Conservation (phyloP, 2,329 filamentous ascomycete genomes). For the Botrytis byssoidea region DNA sequence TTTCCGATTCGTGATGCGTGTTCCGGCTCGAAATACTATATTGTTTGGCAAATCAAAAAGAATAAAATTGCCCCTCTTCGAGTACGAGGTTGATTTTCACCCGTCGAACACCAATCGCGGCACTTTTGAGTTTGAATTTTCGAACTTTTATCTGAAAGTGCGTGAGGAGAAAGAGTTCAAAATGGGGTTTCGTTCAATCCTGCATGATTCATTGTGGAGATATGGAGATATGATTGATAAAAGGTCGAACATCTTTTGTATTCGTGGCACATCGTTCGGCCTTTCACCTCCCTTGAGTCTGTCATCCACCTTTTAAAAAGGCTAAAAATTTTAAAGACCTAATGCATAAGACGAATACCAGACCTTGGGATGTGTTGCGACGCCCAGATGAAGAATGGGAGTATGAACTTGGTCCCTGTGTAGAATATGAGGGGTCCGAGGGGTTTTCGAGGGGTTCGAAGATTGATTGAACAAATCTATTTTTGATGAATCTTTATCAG, state of each 20-base stretch:
- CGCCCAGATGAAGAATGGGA: background rate
- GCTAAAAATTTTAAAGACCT: background rate
- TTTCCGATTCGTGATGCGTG: slow-evolving; percentile 30
- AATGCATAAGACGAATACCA: background rate
- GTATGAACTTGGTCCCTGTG: background rate
- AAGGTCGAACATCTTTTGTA: slow-evolving; percentile 8
- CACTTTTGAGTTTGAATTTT: background rate
- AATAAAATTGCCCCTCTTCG: slow-evolving; percentile 16
- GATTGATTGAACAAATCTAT: background rate
- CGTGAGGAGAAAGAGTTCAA: background rate
- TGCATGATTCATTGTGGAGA: slow-evolving; percentile 16
- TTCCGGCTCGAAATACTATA: slow-evolving; percentile 26
- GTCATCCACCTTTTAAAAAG: background rate
- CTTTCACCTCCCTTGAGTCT: background rate
- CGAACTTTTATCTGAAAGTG: background rate
- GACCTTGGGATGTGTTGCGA: background rate
- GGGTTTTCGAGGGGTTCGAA: slow-evolving; percentile 2
- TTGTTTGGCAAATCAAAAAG: slow-evolving; percentile 10
- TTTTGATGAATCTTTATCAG: slow-evolving; percentile 2
- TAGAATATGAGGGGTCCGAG: background rate
- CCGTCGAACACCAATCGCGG: slow-evolving; percentile 15
- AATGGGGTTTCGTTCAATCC: slow-evolving; percentile 12
- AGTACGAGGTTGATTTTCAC: slow-evolving; percentile 7
- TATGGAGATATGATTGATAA: slow-evolving; percentile 15
- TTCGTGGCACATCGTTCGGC: slow-evolving; percentile 11